Conservation (phyloP, 2,329 filamentous ascomycete species). For the Waltergamsia citrina region DNA sequence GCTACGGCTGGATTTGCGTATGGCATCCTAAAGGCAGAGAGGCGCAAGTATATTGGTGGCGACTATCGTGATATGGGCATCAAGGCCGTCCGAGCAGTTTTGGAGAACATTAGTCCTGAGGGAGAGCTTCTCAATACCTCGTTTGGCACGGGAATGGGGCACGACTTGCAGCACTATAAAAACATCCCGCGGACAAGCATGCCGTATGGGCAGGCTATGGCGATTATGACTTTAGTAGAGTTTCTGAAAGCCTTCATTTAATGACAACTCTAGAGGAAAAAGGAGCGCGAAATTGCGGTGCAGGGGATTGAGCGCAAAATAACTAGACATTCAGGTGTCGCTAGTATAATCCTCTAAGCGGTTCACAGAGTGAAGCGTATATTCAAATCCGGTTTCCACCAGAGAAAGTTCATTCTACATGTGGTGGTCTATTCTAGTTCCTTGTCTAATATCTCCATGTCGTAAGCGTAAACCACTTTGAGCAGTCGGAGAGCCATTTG, state of each 20-base stretch:
- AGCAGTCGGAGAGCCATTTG: too few relatives aligned
- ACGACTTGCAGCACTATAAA: conserved; percentile 65
- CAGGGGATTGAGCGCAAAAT: too few relatives aligned
- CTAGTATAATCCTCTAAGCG: too few relatives aligned
- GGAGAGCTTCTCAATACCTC: conserved; percentile 67
- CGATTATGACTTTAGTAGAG: conserved; percentile 72
- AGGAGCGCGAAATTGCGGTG: too few relatives aligned
- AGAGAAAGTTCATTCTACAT: too few relatives aligned
- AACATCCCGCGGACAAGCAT: conserved; percentile 69
- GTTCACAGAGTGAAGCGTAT: not conserved
- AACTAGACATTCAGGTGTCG: too few relatives aligned
- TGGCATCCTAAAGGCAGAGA: conserved; percentile 63
- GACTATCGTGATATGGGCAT: conserved; percentile 47
- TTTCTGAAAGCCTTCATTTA: conserved; percentile 25
- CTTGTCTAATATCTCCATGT: too few relatives aligned
- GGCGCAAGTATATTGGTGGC: conserved; percentile 59
- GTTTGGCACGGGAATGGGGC: conserved; percentile 73
- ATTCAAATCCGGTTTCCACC: too few relatives aligned
- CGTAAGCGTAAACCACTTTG: too few relatives aligned
- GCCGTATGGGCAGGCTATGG: conserved; percentile 81
- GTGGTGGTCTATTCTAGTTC: too few relatives aligned
- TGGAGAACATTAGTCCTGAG: conserved; percentile 53
- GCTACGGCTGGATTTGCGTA: conserved; percentile 76
- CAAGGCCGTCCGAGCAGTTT: conserved; percentile 56
- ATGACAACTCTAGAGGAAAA: conserved; percentile 1